phyloP scores from a whole-genome alignment of 2,329 filamentous ascomycete species.

The Mycosphaerelloides madeirae region DNA sequence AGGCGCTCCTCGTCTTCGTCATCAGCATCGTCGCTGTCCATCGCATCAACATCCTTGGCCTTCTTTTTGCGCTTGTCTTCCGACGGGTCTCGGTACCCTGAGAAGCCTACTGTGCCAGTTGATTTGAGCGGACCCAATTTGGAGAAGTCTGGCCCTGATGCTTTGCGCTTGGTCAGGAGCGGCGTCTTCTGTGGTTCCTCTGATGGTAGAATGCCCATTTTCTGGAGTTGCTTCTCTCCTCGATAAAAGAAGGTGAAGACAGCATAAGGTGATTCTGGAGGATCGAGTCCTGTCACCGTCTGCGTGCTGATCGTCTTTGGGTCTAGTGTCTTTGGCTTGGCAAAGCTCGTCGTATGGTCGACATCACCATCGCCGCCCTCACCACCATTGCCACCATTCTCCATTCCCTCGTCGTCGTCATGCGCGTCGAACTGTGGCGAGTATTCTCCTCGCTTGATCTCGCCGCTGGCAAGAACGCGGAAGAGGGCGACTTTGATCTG shows the following conservation, averaged over 20 bases:
- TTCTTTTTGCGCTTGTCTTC: constrained; percentile 54
- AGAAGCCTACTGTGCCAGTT: constrained; percentile 83
- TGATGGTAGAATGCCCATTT: constrained; percentile 82
- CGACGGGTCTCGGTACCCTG: constrained; percentile 62
- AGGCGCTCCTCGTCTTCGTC: constrained; percentile 60
- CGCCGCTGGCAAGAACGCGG: constrained; percentile 87
- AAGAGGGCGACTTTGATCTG: constrained; percentile 99
- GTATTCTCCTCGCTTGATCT: constrained; percentile 97
- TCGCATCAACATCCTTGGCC: constrained; percentile 52
- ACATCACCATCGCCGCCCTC: constrained; percentile 73
- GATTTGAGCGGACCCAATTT: constrained; percentile 78
- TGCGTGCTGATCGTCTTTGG: constrained; percentile 97
- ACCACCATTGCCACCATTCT: constrained; percentile 50
- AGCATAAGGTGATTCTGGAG: constrained; percentile 91
- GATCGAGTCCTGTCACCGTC: constrained; percentile 97
- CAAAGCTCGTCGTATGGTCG: constrained; percentile 96
- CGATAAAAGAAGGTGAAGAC: constrained; percentile 97
- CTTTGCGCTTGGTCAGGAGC: constrained; percentile 63
- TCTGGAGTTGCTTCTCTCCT: constrained; percentile 89
- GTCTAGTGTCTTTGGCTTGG: constrained; percentile 91
- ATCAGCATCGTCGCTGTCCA: constrained; percentile 72
- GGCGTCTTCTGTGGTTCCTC: constrained; percentile 57
- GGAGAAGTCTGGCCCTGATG: constrained; percentile 77
- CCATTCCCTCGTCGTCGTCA: constrained; percentile 74
- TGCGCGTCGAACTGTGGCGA: constrained; percentile 96